Conservation (phyloP, 257 asterid genomes). For the Apocynum venetum region DNA sequence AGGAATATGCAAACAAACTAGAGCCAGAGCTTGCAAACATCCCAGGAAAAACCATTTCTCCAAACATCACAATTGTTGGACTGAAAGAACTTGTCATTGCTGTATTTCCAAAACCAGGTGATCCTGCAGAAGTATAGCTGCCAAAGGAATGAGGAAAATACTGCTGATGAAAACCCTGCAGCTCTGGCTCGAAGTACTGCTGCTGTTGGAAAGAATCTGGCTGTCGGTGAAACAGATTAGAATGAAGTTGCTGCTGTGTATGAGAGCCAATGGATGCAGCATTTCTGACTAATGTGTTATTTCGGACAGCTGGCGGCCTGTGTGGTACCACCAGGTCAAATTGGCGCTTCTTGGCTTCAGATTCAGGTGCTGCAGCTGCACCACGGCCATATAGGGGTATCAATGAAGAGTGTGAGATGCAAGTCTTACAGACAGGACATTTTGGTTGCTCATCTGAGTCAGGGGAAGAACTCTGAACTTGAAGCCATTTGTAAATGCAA, state of each 20-base stretch:
- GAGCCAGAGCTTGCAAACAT: constrained; percentile 57
- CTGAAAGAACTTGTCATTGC: constrained; percentile 42
- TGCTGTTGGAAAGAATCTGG: constrained; percentile 26
- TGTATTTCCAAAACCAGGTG: constrained; percentile 37
- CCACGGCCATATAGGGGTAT: constrained; percentile 88
- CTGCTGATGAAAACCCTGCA: constrained; percentile 26
- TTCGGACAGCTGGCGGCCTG: constrained; percentile 58
- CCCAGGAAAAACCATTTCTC: constrained; percentile 72
- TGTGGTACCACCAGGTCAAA: constrained; percentile 50
- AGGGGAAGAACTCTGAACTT: constrained; percentile 45
- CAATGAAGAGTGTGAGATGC: constrained; percentile 56
- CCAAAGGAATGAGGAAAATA: constrained; percentile 36
- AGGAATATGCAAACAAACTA: constrained; percentile 46
- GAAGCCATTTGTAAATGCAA: constrained; percentile 87
- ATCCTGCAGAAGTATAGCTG: constrained; percentile 31
- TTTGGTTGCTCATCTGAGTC: constrained; percentile 56
- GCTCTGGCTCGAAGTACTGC: constrained; percentile 18
- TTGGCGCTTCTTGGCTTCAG: constrained; percentile 45
- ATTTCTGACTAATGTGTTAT: constrained; percentile 23
- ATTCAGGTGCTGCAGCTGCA: constrained; percentile 43
- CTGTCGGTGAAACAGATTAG: constrained; percentile 26
- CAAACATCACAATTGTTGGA: constrained; percentile 68
- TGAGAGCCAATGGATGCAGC: constrained; percentile 28
- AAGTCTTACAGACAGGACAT: constrained; percentile 80
- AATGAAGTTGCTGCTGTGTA: constrained; percentile 32